A percentile compares a stretch with the other conserved stretches of the same genome.
These are phyloP conservation scores for Chalciporus sp. DNA, from an alignment of 1,284 basidiomycete species.

Conservation along the genomic window DNA sequence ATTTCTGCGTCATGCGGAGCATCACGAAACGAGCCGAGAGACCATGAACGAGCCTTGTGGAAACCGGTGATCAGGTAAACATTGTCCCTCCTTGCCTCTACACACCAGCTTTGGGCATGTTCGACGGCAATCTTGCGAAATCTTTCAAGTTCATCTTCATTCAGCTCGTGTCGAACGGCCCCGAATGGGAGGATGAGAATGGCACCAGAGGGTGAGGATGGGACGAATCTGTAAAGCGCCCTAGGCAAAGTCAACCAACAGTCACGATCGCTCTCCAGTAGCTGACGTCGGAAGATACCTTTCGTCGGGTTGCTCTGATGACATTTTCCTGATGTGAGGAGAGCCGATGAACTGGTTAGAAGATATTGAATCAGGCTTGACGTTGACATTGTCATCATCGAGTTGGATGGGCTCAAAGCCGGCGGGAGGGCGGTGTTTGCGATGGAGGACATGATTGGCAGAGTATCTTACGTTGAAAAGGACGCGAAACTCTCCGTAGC, in stretches of 20 bases:
- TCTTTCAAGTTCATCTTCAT: no score
- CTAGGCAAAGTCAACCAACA: no score
- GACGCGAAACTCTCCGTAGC: neutral
- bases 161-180: neutral
- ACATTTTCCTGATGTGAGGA: no score
- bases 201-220: neutral
- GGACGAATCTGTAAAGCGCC: no score
- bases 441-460: neutral
- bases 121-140: neutral
- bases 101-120: neutral
- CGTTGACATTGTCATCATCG: no score
- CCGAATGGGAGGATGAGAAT: slow-evolving; percentile 15
- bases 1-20: neutral
- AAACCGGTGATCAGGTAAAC: slow-evolving; percentile 16
- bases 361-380: no score
- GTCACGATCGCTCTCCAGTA: no score
- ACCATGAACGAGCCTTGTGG: slow-evolving; percentile 11
- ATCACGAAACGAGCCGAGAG: slow-evolving; percentile 6
- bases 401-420: neutral
- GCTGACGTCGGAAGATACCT: no score
- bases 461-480: slow-evolving; percentile 6
- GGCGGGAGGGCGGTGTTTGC: neutral
- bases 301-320: no score
- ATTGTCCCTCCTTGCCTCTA: neutral
- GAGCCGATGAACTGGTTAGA: no score